These are phyloP conservation scores for Dissophora globulifera DNA, from an alignment of 192 early-diverging fungal genomes.

Conservation along the genomic window DNA sequence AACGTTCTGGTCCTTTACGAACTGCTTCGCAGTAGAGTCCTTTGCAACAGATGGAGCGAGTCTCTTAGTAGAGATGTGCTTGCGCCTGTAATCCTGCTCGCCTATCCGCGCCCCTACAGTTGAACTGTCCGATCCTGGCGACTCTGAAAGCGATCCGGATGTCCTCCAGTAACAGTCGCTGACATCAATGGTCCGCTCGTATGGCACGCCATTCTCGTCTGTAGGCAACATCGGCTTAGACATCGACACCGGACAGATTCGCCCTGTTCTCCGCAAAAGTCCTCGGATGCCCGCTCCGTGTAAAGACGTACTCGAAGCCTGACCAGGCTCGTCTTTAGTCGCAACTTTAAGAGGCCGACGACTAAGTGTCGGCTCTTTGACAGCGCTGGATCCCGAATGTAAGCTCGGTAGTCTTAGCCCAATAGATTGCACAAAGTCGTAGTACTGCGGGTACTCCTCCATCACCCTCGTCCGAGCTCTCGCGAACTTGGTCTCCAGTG, in stretches of 20 bases:
- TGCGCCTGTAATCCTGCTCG: constrained; percentile 11
- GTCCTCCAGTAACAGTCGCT: constrained; percentile 20
- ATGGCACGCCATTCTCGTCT: constrained; percentile 44
- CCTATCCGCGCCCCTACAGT: not conserved
- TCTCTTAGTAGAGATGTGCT: constrained; percentile 13
- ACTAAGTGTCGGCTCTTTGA: constrained; percentile 29
- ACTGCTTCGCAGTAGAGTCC: constrained; percentile 14
- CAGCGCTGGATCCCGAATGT: not conserved
- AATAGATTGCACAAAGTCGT: constrained; percentile 35
- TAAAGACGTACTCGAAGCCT: too few relatives aligned
- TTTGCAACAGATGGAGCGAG: constrained; percentile 10
- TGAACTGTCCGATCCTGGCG: not conserved
- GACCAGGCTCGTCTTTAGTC: too few relatives aligned
- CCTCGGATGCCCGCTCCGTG: constrained; percentile 14
- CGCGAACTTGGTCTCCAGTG: constrained; percentile 29
- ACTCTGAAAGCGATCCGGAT: not conserved
- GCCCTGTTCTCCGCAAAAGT: constrained; percentile 24
- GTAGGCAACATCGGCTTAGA: constrained; percentile 40
- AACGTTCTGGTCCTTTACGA: constrained; percentile 38
- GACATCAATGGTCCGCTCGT: constrained; percentile 30
- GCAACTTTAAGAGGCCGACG: not conserved
- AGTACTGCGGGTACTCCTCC: constrained; percentile 38
- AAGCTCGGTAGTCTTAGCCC: constrained; percentile 23
- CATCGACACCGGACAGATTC: constrained; percentile 31
- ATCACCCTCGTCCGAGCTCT: constrained; percentile 20